These are phyloP conservation scores for Vigna mungo DNA, from an alignment of 306 rosid genomes.

Conservation along the genomic window DNA sequence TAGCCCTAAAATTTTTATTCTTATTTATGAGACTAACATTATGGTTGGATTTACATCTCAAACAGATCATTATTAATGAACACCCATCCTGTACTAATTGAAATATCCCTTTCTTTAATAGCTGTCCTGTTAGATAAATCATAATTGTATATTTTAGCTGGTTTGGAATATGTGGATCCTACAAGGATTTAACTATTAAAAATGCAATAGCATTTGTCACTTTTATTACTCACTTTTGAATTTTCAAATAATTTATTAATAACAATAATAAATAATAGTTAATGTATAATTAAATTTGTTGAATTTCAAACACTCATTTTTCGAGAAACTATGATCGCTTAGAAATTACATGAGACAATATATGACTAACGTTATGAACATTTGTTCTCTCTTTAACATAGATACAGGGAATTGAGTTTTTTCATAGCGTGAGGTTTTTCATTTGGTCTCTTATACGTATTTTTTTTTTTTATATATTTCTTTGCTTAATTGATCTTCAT, in stretches of 20 bases:
- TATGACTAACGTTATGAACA: no score
- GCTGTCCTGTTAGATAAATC: slow-evolving; percentile 7
- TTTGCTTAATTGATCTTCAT: no score
- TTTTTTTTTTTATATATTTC: no score
- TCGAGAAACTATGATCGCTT: background rate
- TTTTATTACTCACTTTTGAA: background rate
- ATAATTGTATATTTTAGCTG: slow-evolving; percentile 9
- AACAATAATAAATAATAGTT: background rate
- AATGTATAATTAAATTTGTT: background rate
- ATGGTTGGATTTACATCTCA: background rate
- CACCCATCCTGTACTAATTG: background rate
- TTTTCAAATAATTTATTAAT: background rate
- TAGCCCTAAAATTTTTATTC: background rate
- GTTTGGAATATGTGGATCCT: background rate
- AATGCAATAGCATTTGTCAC: background rate
- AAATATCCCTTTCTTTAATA: background rate
- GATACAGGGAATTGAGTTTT: no score
- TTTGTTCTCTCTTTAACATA: no score
- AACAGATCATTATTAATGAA: background rate
- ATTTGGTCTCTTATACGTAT: no score
- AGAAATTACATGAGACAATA: no score
- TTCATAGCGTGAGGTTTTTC: no score
- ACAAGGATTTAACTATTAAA: background rate
- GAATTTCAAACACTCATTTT: background rate
- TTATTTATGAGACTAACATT: background rate